Percentiles rank a stretch among this genome's conserved stretches.
Evolutionary conservation across 306 rosid genomes (phyloP).

Genomic region (Vachellia pachyceras): DNA sequence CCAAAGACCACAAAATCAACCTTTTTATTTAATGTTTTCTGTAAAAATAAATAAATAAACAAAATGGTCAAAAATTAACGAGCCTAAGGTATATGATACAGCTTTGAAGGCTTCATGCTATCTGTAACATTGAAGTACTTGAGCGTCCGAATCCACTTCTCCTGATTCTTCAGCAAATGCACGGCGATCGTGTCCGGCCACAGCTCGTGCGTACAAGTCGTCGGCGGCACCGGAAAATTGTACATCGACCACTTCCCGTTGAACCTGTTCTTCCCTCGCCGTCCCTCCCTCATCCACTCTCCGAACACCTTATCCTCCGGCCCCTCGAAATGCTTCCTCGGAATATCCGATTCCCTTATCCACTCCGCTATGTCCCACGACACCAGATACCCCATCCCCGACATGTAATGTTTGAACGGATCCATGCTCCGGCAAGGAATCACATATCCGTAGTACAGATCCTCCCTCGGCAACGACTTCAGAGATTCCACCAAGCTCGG

Average conservation of each 20-base stretch:
- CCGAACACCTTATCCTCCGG: constrained; percentile 90
- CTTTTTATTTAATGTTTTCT: background rate
- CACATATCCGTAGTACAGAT: constrained; percentile 88
- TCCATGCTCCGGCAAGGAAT: constrained; percentile 97
- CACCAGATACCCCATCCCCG: constrained; percentile 93
- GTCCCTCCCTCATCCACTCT: constrained; percentile 74
- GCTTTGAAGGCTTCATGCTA: constrained; percentile 67
- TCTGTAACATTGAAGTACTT: constrained; percentile 70
- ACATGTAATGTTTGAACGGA: constrained; percentile 86
- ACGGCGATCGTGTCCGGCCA: constrained; percentile 83
- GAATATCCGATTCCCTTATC: constrained; percentile 78
- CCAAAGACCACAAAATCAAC: background rate
- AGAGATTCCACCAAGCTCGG: constrained; percentile 68
- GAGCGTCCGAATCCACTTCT: constrained; percentile 79
- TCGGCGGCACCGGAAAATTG: constrained; percentile 81
- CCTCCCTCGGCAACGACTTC: constrained; percentile 69
- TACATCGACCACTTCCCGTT: constrained; percentile 98
- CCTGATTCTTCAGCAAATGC: constrained; percentile 92
- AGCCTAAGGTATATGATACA: constrained; percentile 69
- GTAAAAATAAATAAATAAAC: background rate
- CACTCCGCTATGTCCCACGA: constrained; percentile 95
- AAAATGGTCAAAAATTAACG: constrained; percentile 4
- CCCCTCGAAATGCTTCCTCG: constrained; percentile 70
- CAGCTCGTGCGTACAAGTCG: constrained; percentile 80
- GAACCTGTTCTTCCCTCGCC: constrained; percentile 65